Percentiles rank a stretch among this genome's conserved stretches.
Conservation (phyloP, 495 filamentous ascomycete genomes). For the Penicillium longicatenatum region DNA sequence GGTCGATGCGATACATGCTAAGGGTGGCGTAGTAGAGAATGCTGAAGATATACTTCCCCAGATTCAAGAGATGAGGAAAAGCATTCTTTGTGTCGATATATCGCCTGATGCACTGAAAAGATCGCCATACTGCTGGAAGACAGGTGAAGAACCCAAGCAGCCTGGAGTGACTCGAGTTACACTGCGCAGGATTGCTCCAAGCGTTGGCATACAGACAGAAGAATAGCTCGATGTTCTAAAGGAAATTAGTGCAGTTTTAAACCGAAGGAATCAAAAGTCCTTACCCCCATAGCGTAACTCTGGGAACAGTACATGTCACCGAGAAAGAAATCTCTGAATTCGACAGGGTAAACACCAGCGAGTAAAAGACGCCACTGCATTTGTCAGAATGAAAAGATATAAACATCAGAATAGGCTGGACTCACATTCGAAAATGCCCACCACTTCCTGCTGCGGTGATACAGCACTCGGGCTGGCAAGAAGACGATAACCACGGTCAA, state of each 20-base stretch:
- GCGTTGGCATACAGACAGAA: conserved; percentile 85
- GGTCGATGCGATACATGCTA: conserved; percentile 79
- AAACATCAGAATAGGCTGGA: conserved; percentile 5
- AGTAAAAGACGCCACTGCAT: conserved; percentile 77
- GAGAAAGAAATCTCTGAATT: conserved; percentile 96
- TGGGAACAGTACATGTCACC: conserved; percentile 97
- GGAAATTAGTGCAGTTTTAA: conserved; percentile 24
- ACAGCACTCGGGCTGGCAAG: conserved; percentile 71
- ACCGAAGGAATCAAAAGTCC: conserved; percentile 29
- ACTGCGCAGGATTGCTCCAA: conserved; percentile 71
- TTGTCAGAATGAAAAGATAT: conserved; percentile 21
- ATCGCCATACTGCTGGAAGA: conserved; percentile 83
- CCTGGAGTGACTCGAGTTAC: conserved; percentile 84
- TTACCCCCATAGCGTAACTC: conserved; percentile 84
- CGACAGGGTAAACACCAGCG: conserved; percentile 87
- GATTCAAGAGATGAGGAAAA: conserved; percentile 92
- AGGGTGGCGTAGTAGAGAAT: conserved; percentile 76
- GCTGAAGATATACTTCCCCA: conserved; percentile 86
- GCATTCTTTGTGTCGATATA: conserved; percentile 82
- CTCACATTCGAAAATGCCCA: conserved; percentile 81
- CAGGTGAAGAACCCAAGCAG: conserved; percentile 85
- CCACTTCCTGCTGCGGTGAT: conserved; percentile 78
- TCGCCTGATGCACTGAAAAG: conserved; percentile 87
- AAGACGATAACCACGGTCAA: conserved; percentile 68
- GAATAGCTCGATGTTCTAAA: conserved; percentile 83